Percentiles rank a stretch among this genome's conserved stretches.
phyloP scores from a whole-genome alignment of 495 filamentous ascomycete genomes.

The Xylaria acuta region DNA sequence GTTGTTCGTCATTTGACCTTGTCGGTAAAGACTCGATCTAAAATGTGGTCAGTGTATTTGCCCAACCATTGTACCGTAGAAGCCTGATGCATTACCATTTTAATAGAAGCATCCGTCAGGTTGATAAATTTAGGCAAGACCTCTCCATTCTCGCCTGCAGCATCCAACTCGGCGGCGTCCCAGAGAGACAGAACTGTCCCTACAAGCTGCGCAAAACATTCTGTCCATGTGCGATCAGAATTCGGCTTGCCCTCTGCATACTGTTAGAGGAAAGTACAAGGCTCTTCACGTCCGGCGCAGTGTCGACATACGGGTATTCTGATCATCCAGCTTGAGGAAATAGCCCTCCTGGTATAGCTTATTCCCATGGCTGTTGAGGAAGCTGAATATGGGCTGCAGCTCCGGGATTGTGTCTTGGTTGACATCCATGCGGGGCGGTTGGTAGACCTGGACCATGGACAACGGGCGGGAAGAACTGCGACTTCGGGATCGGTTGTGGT shows the following conservation, averaged over 20 bases:
- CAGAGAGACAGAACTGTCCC: slow-evolving; percentile 94
- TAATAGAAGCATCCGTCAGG: slow-evolving; percentile 94
- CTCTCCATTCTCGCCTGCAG: slow-evolving; percentile 79
- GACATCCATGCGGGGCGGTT: slow-evolving; percentile 87
- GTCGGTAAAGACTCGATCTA: slow-evolving; percentile 93
- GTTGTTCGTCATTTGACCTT: slow-evolving; percentile 71
- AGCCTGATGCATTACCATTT: slow-evolving; percentile 74
- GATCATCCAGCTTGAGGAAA: slow-evolving; percentile 92
- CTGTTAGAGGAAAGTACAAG: slow-evolving; percentile 34
- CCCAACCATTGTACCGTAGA: background rate
- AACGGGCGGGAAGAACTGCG: slow-evolving; percentile 57
- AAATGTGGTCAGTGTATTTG: slow-evolving; percentile 18
- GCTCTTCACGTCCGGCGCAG: background rate
- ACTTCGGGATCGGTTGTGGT: slow-evolving; percentile 36
- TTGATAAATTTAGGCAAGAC: slow-evolving; percentile 96
- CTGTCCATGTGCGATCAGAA: slow-evolving; percentile 86
- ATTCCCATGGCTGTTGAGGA: slow-evolving; percentile 92
- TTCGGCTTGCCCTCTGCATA: slow-evolving; percentile 83
- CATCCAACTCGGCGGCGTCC: slow-evolving; percentile 94
- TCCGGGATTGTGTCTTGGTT: slow-evolving; percentile 86
- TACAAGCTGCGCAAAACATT: slow-evolving; percentile 96
- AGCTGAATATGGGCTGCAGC: slow-evolving; percentile 90
- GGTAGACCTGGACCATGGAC: slow-evolving; percentile 77
- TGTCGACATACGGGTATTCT: slow-evolving; percentile 76
- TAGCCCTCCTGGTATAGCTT: slow-evolving; percentile 98